Evolutionary conservation across 2,329 filamentous ascomycete species (phyloP).

Genomic region (Neopestalotiopsis sp.): DNA sequence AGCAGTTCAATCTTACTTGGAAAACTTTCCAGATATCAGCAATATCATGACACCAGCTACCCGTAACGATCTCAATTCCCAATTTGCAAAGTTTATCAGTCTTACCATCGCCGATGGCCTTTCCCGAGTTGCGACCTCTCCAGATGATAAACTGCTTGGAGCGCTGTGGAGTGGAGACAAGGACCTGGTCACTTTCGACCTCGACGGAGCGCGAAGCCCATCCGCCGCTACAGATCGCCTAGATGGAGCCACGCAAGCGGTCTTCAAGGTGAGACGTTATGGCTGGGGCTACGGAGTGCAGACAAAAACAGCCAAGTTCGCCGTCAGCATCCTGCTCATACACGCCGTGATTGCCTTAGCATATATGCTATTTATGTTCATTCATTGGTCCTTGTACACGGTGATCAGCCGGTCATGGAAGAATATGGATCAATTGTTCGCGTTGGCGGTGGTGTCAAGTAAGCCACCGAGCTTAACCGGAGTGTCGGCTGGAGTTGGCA

Average conservation of each 20-base stretch:
- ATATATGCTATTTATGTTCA: not conserved
- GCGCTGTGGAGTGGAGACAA: no score
- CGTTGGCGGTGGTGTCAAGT: not conserved
- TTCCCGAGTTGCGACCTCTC: no score
- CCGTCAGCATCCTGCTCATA: not conserved
- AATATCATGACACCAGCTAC: no score
- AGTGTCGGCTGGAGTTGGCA: not conserved
- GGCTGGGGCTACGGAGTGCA: conserved; percentile 7
- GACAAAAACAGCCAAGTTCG: not conserved
- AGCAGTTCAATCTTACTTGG: not conserved
- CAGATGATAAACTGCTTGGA: no score
- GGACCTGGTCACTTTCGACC: not conserved
- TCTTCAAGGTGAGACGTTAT: not conserved
- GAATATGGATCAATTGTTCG: conserved; percentile 4
- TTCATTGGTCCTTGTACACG: not conserved
- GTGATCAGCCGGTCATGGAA: conserved; percentile 11
- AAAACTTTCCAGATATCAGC: no score
- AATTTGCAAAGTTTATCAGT: not conserved
- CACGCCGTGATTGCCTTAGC: not conserved
- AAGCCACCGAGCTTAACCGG: not conserved
- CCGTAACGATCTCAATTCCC: no score
- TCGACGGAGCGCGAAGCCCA: no score
- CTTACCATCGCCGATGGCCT: not conserved
- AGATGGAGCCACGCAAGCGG: not conserved
- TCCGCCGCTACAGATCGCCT: no score